phyloP scores from a whole-genome alignment of 148 eudicot species.

The Tetragonia tetragonoides region DNA sequence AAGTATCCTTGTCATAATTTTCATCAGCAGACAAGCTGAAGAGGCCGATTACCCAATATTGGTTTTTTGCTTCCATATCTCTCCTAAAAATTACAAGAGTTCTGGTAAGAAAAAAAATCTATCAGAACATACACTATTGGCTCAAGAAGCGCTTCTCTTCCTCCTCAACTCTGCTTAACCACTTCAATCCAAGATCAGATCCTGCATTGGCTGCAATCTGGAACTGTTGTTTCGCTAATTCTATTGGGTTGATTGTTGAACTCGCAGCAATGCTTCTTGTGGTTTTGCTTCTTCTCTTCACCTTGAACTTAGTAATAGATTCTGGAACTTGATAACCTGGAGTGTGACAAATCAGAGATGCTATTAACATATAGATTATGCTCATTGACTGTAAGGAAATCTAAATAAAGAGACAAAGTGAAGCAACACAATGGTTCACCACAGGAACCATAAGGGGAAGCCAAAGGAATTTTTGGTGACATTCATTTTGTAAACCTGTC shows the following conservation, averaged over 20 bases:
- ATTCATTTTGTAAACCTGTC: background rate
- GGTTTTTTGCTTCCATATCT: too few species aligned
- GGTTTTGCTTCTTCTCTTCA: slow-evolving; percentile 42
- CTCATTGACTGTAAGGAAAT: background rate
- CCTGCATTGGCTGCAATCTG: slow-evolving; percentile 82
- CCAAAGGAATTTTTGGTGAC: background rate
- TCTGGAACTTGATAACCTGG: slow-evolving; percentile 72
- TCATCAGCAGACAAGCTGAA: background rate
- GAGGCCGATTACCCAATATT: background rate
- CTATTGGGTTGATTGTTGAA: slow-evolving; percentile 34
- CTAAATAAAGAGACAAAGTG: background rate
- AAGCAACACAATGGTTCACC: background rate
- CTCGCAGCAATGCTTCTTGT: slow-evolving; percentile 30
- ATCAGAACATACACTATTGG: slow-evolving; percentile 3
- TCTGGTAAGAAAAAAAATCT: background rate
- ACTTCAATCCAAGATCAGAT: slow-evolving; percentile 84
- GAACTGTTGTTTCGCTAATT: slow-evolving; percentile 76
- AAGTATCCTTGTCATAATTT: background rate
- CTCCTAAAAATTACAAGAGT: background rate
- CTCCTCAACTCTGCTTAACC: slow-evolving; percentile 80
- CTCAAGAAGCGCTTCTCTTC: slow-evolving; percentile 52
- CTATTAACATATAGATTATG: background rate
- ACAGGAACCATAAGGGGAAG: too few species aligned
- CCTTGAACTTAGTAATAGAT: slow-evolving; percentile 49
- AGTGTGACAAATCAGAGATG: background rate